Percentiles rank a stretch among this genome's conserved stretches.
Evolutionary conservation across 306 rosid genomes (phyloP).

Genomic region (Styphnolobium japonicum): DNA sequence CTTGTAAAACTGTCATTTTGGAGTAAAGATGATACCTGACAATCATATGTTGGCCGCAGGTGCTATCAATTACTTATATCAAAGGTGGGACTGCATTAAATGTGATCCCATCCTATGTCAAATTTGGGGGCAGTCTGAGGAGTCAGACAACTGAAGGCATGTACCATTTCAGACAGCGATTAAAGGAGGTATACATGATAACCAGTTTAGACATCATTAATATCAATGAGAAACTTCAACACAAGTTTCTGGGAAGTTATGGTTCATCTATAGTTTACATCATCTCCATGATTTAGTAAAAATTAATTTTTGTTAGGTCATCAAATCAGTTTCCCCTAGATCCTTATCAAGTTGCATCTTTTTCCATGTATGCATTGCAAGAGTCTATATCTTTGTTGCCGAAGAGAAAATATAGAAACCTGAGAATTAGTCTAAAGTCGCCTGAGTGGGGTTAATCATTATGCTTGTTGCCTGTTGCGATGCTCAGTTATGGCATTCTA

Average conservation of each 20-base stretch:
- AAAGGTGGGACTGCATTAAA: constrained; percentile 54
- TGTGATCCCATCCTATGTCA: constrained; percentile 52
- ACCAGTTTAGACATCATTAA: neutral
- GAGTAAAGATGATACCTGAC: constrained; percentile 6
- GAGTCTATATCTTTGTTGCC: neutral
- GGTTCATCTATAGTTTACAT: neutral
- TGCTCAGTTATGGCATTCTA: neutral
- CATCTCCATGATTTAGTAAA: neutral
- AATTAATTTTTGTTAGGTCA: neutral
- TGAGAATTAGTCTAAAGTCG: neutral
- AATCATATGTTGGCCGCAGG: constrained; percentile 37
- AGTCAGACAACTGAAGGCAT: constrained; percentile 66
- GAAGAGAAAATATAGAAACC: neutral
- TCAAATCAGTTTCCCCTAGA: neutral
- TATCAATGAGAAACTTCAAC: neutral
- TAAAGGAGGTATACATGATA: constrained; percentile 51
- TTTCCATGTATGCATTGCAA: neutral
- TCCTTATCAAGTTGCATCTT: neutral
- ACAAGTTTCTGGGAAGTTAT: neutral
- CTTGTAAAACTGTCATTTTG: neutral
- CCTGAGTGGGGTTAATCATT: neutral
- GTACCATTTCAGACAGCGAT: constrained; percentile 47
- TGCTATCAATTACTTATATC: constrained; percentile 58
- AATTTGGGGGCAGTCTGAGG: constrained; percentile 70
- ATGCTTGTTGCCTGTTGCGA: neutral